Evolutionary conservation across 768 basidiomycete genomes (phyloP).

Genomic region (Mycena capillaripes): DNA sequence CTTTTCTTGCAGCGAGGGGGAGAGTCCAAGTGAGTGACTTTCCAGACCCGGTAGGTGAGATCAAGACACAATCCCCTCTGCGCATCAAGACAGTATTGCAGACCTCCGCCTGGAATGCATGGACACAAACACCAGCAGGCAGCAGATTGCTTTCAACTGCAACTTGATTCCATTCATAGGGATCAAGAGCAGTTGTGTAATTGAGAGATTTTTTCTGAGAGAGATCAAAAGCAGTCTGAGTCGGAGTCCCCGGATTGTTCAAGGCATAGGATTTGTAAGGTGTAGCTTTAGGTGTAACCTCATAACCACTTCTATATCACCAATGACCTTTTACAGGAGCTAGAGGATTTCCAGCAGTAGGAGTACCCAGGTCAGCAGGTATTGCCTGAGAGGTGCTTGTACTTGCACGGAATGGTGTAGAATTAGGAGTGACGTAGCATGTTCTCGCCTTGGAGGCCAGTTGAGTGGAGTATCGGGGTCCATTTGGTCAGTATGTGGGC

Average conservation of each 20-base stretch:
- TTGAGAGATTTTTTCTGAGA: background rate
- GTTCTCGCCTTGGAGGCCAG: too few species aligned
- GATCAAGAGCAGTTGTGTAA: background rate
- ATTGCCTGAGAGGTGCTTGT: too few species aligned
- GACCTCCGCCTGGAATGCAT: conserved; percentile 34
- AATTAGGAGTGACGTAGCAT: too few species aligned
- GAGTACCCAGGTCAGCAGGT: too few species aligned
- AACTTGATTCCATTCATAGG: background rate
- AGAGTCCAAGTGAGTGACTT: conserved; percentile 41
- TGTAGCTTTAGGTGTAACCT: background rate
- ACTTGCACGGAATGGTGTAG: too few species aligned
- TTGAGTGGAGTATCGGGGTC: too few species aligned
- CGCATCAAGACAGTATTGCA: conserved; percentile 35
- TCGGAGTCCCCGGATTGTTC: background rate
- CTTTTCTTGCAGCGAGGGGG: conserved; percentile 37
- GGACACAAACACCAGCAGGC: background rate
- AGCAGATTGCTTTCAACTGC: background rate
- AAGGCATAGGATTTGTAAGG: background rate
- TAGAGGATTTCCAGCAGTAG: background rate
- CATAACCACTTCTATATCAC: background rate
- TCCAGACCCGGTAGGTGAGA: conserved; percentile 41
- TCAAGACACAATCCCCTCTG: conserved; percentile 32
- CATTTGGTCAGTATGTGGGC: too few species aligned
- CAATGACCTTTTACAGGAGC: too few species aligned
- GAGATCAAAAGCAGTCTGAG: too few species aligned